Conservation (phyloP, 257 asterid genomes). For the Haberlea rhodopensis region DNA sequence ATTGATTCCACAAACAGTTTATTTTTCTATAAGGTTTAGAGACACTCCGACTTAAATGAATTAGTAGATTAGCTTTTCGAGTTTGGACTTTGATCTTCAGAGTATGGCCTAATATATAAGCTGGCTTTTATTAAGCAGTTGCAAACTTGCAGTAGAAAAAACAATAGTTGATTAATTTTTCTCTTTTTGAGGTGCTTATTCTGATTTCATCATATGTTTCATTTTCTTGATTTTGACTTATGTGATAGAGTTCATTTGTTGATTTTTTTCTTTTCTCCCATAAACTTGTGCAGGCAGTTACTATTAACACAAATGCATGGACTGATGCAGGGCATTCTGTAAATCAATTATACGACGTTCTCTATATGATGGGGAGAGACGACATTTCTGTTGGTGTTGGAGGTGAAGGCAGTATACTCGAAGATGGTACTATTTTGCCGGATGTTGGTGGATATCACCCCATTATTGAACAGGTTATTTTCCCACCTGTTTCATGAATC, state of each 20-base stretch:
- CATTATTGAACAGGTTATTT: slow-evolving; percentile 76
- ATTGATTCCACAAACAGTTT: neutral
- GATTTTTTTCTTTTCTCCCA: neutral
- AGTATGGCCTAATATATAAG: too few species aligned
- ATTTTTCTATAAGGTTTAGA: neutral
- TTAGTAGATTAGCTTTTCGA: neutral
- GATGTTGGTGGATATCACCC: slow-evolving; percentile 92
- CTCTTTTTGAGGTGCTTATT: too few species aligned
- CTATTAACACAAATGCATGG: slow-evolving; percentile 72
- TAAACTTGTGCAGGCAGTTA: slow-evolving; percentile 56
- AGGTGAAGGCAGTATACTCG: slow-evolving; percentile 83
- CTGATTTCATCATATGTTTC: too few species aligned
- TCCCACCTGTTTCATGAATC: neutral
- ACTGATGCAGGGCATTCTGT: slow-evolving; percentile 72
- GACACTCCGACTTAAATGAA: neutral
- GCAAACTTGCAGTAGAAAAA: neutral
- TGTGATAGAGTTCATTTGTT: neutral
- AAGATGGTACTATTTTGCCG: slow-evolving; percentile 63
- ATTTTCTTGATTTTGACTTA: neutral
- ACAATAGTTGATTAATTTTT: too few species aligned
- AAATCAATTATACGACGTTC: slow-evolving; percentile 76
- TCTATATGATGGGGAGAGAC: slow-evolving; percentile 90
- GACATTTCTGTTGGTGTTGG: slow-evolving; percentile 86
- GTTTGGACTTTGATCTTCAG: neutral
- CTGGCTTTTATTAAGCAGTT: neutral